Evolutionary conservation across 345 rosid genomes (phyloP).

Genomic region (Kernera saxatilis): DNA sequence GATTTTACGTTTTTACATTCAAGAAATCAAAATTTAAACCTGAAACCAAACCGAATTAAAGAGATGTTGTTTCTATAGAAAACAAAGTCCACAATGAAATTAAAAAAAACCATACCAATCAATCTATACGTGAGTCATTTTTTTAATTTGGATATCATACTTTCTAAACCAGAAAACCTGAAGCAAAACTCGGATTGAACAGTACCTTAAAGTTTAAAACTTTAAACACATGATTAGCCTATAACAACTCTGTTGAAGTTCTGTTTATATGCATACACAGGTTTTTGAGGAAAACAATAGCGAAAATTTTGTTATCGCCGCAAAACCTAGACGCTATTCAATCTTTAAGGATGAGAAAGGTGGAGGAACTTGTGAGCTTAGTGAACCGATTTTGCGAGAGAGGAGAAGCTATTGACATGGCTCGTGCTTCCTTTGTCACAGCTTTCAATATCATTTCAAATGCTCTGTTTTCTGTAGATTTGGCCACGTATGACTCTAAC

Average conservation of each 20-base stretch:
- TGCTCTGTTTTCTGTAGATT: slow-evolving; percentile 43
- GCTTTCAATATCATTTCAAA: slow-evolving; percentile 39
- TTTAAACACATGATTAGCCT: not conserved
- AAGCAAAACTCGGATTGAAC: not conserved
- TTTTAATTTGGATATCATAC: not conserved
- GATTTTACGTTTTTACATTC: not conserved
- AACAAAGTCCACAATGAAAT: not conserved
- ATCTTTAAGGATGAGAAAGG: slow-evolving; percentile 20
- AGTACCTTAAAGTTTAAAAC: not conserved
- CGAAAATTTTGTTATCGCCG: slow-evolving; percentile 2
- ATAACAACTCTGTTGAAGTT: not conserved
- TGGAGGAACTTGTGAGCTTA: slow-evolving; percentile 25
- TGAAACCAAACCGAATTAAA: not conserved
- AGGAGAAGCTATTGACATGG: slow-evolving; percentile 35
- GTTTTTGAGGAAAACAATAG: slow-evolving; percentile 8
- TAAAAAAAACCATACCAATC: not conserved
- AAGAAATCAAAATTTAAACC: not conserved
- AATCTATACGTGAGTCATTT: not conserved
- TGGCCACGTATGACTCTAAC: slow-evolving; percentile 26
- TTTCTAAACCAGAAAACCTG: not conserved
- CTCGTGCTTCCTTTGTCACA: slow-evolving; percentile 37
- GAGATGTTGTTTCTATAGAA: not conserved
- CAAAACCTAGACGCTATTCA: not conserved
- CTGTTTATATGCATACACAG: not conserved
- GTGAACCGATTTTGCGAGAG: slow-evolving; percentile 12